Evolutionary conservation across 2,329 filamentous ascomycete species (phyloP).

Genomic region (Drechslera avenae): DNA sequence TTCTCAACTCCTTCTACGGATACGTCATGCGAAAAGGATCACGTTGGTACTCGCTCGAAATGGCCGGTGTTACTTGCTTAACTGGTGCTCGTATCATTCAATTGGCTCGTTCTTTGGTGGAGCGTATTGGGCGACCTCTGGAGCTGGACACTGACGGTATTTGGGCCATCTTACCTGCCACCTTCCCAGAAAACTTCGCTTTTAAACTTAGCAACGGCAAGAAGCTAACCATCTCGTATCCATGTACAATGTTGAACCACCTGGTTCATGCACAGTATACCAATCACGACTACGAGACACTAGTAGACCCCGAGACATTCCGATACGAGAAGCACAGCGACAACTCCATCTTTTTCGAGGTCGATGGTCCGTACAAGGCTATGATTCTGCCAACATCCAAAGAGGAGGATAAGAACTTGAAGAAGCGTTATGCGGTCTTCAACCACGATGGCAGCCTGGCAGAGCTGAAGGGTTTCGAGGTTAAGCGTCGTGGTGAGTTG

Average conservation of each 20-base stretch:
- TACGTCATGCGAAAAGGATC: slow-evolving; percentile 99
- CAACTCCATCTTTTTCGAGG: slow-evolving; percentile 99
- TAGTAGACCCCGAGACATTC: slow-evolving; percentile 78
- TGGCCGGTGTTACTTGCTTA: slow-evolving; percentile 97
- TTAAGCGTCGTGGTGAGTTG: slow-evolving; percentile 95
- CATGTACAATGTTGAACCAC: slow-evolving; percentile 98
- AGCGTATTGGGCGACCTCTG: slow-evolving; percentile 87
- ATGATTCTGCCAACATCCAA: slow-evolving; percentile 98
- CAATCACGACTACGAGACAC: slow-evolving; percentile 94
- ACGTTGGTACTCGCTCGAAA: slow-evolving; percentile 98
- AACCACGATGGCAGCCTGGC: slow-evolving; percentile 96
- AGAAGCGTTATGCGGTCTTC: slow-evolving; percentile 98
- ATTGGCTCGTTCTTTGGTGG: slow-evolving; percentile 89
- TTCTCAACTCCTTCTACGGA: slow-evolving; percentile 98
- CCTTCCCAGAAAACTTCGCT: slow-evolving; percentile 93
- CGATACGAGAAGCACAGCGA: slow-evolving; percentile 97
- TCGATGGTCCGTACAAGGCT: slow-evolving; percentile 94
- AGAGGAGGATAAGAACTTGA: slow-evolving; percentile 99
- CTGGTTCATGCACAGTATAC: slow-evolving; percentile 93
- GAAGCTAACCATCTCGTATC: slow-evolving; percentile 95
- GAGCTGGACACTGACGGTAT: slow-evolving; percentile 99
- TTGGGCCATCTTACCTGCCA: slow-evolving; percentile 97
- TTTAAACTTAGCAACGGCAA: slow-evolving; percentile 97
- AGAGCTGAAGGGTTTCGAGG: slow-evolving; percentile 95
- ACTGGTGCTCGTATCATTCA: slow-evolving; percentile 97